A percentile compares a stretch with the other conserved stretches of the same genome.
These are phyloP conservation scores for Trametes cingulata DNA, from an alignment of 768 basidiomycete species.

Conservation along the genomic window DNA sequence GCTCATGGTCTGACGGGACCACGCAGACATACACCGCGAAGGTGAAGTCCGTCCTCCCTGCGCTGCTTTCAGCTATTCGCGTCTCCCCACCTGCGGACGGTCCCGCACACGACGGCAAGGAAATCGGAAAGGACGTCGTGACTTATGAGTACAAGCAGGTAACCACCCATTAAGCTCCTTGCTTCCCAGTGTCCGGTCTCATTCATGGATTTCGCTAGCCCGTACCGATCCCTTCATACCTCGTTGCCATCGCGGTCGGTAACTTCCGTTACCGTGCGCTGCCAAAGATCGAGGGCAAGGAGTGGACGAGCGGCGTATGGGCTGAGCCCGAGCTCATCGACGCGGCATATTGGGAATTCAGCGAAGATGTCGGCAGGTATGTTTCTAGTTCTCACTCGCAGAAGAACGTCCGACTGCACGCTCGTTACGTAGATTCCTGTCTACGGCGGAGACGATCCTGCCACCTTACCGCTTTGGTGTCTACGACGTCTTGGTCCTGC, in stretches of 20 bases:
- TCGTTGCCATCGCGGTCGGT: slow-evolving; percentile 90
- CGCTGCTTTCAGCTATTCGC: slow-evolving; percentile 82
- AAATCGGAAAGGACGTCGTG: slow-evolving; percentile 71
- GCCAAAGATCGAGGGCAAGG: slow-evolving; percentile 53
- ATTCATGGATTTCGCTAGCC: slow-evolving; percentile 45
- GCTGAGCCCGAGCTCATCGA: slow-evolving; percentile 85
- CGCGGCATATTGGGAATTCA: slow-evolving; percentile 83
- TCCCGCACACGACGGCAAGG: slow-evolving; percentile 70
- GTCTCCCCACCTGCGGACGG: slow-evolving; percentile 73
- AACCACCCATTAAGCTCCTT: neutral
- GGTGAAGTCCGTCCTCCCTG: slow-evolving; percentile 79
- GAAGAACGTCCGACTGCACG: neutral
- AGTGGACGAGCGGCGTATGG: slow-evolving; percentile 90
- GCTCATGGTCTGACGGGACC: neutral
- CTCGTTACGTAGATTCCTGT: slow-evolving; percentile 59
- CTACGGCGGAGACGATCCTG: slow-evolving; percentile 73
- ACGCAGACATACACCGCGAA: slow-evolving; percentile 78
- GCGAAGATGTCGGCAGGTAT: slow-evolving; percentile 78
- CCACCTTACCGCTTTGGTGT: slow-evolving; percentile 81
- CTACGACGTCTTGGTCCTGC: slow-evolving; percentile 87
- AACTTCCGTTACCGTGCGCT: slow-evolving; percentile 77
- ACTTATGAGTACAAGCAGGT: slow-evolving; percentile 81
- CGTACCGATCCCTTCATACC: slow-evolving; percentile 84
- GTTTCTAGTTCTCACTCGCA: neutral
- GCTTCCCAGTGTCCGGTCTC: neutral